These are phyloP conservation scores for Psophocarpus tetragonolobus DNA, from an alignment of 306 rosid genomes.

Conservation along the genomic window DNA sequence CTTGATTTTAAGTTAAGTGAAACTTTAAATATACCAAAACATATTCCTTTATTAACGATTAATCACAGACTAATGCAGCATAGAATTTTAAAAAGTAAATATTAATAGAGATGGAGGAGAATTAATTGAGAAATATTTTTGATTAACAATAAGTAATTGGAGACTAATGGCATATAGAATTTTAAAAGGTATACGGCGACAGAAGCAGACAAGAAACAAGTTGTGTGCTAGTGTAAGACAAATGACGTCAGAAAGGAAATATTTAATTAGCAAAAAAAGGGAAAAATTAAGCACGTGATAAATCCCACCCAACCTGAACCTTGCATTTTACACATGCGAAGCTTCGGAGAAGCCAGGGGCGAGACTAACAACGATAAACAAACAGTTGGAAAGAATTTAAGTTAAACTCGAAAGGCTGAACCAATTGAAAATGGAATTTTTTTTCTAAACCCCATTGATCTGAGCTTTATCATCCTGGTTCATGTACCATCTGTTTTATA, in stretches of 20 bases:
- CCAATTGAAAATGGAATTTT: not conserved
- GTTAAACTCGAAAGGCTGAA: not conserved
- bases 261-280: not conserved
- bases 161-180: no score
- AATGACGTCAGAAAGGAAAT: slow-evolving; percentile 24
- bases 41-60: no score
- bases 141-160: no score
- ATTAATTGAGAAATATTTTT: no score
- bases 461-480: not conserved
- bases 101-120: no score
- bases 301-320: slow-evolving; percentile 14
- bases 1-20: no score
- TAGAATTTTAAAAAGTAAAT: no score
- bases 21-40: no score
- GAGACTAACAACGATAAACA: not conserved
- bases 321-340: slow-evolving; percentile 42
- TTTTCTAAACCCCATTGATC: not conserved
- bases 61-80: no score
- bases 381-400: not conserved
- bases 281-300: slow-evolving; percentile 44
- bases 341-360: slow-evolving; percentile 42
- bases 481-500: slow-evolving; percentile 56
- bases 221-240: slow-evolving; percentile 4
- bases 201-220: not conserved
- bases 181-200: no score